Evolutionary conservation across 306 rosid genomes (phyloP).

Genomic region (Trifolium subterraneum): DNA sequence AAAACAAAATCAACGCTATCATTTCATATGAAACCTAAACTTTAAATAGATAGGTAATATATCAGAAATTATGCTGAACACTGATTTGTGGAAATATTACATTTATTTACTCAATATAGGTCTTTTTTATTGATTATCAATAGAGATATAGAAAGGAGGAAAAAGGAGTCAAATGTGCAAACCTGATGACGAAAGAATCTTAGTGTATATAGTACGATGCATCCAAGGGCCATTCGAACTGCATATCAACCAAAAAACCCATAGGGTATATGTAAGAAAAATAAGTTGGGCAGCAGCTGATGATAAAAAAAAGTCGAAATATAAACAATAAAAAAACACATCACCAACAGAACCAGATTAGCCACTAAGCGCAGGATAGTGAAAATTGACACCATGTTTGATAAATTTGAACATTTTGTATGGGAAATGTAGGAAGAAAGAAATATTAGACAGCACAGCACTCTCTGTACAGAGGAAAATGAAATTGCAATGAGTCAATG

Average conservation of each 20-base stretch:
- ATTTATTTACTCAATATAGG: background rate
- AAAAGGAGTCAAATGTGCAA: constrained; percentile 19
- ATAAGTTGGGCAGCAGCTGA: constrained; percentile 21
- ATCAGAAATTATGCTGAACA: constrained; percentile 8
- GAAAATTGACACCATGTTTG: constrained; percentile 11
- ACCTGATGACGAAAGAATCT: constrained; percentile 84
- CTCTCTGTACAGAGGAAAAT: background rate
- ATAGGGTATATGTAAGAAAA: constrained; percentile 29
- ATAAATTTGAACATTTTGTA: constrained; percentile 14
- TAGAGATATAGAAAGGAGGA: background rate
- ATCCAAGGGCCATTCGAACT: constrained; percentile 88
- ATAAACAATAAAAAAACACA: background rate
- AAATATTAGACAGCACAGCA: background rate
- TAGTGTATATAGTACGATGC: constrained; percentile 63
- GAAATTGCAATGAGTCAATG: background rate
- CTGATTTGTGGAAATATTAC: background rate
- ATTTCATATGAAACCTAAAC: constrained; percentile 14
- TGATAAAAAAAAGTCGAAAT: constrained; percentile 5
- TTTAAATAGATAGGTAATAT: background rate
- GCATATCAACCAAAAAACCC: constrained; percentile 40
- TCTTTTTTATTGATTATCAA: background rate
- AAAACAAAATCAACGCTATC: background rate
- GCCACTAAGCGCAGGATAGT: background rate
- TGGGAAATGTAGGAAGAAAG: background rate
- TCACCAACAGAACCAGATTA: background rate